A percentile compares a stretch with the other conserved stretches of the same genome.
Evolutionary conservation across 371 early-diverging fungal genomes (phyloP).

Genomic region (Mortierella sp.): DNA sequence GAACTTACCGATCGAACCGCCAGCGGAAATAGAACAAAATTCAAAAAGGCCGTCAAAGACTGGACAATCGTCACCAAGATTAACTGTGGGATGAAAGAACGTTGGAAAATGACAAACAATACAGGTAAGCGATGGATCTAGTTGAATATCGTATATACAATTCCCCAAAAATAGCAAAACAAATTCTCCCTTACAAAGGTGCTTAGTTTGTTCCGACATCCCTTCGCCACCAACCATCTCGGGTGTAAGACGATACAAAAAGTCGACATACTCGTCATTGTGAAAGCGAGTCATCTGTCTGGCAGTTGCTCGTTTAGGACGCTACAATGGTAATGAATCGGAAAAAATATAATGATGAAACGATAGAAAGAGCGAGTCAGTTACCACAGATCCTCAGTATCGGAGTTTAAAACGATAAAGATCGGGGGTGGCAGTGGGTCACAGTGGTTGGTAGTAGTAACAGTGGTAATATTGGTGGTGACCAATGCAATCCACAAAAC

Average conservation of each 20-base stretch:
- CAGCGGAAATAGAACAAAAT: constrained; percentile 80
- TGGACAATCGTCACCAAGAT: constrained; percentile 98
- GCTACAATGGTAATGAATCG: constrained; percentile 57
- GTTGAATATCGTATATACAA: too few species aligned
- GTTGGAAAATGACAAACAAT: constrained; percentile 46
- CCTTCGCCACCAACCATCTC: constrained; percentile 76
- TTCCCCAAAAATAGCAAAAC: neutral
- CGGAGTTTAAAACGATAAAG: neutral
- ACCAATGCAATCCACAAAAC: constrained; percentile 5
- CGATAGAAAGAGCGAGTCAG: too few species aligned
- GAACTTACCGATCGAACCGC: constrained; percentile 90
- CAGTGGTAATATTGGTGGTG: too few species aligned
- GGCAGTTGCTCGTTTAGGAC: constrained; percentile 80
- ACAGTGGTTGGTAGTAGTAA: too few species aligned
- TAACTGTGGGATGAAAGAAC: constrained; percentile 64
- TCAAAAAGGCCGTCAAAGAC: constrained; percentile 97
- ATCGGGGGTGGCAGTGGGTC: too few species aligned
- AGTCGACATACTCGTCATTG: constrained; percentile 99
- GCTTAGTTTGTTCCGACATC: constrained; percentile 88
- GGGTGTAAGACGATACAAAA: constrained; percentile 93
- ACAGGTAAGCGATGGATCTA: constrained; percentile 50
- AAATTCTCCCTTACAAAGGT: constrained; percentile 41
- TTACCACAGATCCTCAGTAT: too few species aligned
- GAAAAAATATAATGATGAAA: neutral
- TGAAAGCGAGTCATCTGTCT: constrained; percentile 99